Evolutionary conservation across 225 moss, liverwort and hornwort genomes (phyloP), one percentile per base, ranked within the genome.

Genomic region (Physcomitrellopsis africana): DNA sequence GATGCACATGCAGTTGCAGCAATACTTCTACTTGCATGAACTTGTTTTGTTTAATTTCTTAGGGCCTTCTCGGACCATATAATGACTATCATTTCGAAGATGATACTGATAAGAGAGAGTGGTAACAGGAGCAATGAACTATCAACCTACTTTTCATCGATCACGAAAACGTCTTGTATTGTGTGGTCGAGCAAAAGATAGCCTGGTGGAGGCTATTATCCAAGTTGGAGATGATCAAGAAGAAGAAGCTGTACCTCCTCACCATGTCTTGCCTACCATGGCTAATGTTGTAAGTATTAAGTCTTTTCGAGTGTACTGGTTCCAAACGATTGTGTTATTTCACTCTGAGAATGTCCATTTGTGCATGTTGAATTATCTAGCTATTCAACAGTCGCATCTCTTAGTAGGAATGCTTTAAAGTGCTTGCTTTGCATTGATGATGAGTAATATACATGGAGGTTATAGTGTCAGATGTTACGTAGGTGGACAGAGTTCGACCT

Each of bases 171-270:
- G 95, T n/a, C 86, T 99, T 64, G 89, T 90, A 29, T 77, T 99
- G 64, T 92, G 90, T 84, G 95, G 93, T 65, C 93, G 95, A 73
- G 93, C 91, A 15, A 93, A 99, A 84, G 99, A 99, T 67, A 95
- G 90, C 15, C 84, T 90, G 78, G 95, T 99, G 74, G 99, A 99
- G 76, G 95, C 95, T 10, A 90, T 93, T 24, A 85, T 99, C 18
- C 99, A 95, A 77, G 84, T 93, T 76, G 94, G 97, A 58, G 96
- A 96, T 78, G 92, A 93, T 80, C 92, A 93, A 77, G 99, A 99
- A 72, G 93, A 99, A 63, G 95, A 99, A 69, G 76, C 77, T 75
- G 82, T 80, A 44, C 87, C 91, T 74, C 90, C 92, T 54, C 94
- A 93, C 84, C 94, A 94, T 62, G 99, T 92, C 65, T 84, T 99